These are phyloP conservation scores for Dillenia suffruticosa DNA, from an alignment of 164 flowering plant genomes.

Conservation along the genomic window DNA sequence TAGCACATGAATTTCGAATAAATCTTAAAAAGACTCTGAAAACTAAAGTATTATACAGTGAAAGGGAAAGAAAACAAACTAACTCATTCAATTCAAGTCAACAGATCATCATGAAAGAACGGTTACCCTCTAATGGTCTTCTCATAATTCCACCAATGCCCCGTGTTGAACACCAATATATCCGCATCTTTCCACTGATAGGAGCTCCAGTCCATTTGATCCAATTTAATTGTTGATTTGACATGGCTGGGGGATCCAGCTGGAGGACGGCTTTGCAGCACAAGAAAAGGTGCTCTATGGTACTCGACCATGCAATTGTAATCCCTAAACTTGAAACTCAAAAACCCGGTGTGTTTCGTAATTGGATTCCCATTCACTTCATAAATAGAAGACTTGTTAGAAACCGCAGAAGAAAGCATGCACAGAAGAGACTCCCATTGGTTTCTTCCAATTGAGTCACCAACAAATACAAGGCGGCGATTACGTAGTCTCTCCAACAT, in stretches of 20 bases:
- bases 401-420: slow-evolving; percentile 63
- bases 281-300: slow-evolving; percentile 73
- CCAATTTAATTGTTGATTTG: slow-evolving; percentile 48
- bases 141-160: slow-evolving; percentile 86
- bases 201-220: slow-evolving; percentile 60
- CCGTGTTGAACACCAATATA: slow-evolving; percentile 62
- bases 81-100: not conserved
- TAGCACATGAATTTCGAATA: no score
- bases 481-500: slow-evolving; percentile 62
- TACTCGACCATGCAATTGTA: slow-evolving; percentile 77
- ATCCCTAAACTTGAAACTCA: slow-evolving; percentile 54
- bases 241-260: slow-evolving; percentile 40
- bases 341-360: slow-evolving; percentile 69
- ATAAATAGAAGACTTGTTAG: slow-evolving; percentile 46
- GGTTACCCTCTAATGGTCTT: slow-evolving; percentile 57
- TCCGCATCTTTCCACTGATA: slow-evolving; percentile 62
- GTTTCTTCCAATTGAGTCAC: slow-evolving; percentile 90
- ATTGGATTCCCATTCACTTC: slow-evolving; percentile 81
- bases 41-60: not conserved
- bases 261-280: slow-evolving; percentile 53
- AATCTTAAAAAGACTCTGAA: not conserved
- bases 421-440: slow-evolving; percentile 92
- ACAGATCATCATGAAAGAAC: not conserved
- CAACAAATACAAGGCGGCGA: slow-evolving; percentile 67
- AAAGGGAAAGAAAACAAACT: not conserved